Evolutionary conservation across 2,329 filamentous ascomycete genomes (phyloP), one percentile per base, ranked within the genome.

Genomic region (Botryotinia calthae): DNA sequence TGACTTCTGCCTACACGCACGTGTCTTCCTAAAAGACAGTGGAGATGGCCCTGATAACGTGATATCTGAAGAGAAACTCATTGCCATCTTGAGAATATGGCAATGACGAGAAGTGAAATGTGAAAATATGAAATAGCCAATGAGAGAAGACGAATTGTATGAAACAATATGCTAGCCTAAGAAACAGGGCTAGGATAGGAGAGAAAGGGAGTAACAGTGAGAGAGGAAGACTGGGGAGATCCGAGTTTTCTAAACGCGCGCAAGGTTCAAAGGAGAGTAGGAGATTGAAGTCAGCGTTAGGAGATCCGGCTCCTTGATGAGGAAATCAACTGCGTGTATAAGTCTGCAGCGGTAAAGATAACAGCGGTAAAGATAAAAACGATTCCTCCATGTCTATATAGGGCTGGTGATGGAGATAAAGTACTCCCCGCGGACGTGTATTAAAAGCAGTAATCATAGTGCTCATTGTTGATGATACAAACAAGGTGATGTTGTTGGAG

Each of bases 1-100:
- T 40, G 67, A 64, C 28, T 73, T 73, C 51, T 79, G 78, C 58
- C 77, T 79, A 66, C 79, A 79, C 4, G 77, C 78, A 64, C 79
- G 76, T 31, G 79, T 70, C 66, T 72, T 72, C 37, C 42, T 69
- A 44, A 54, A 70, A 34, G 65, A 34, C 34, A 46, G 40, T 28
- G 70, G 18, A 48, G 70, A 31, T 68, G 51, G 22, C 28, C 62
- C 70, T 59, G 42, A 40, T 31, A 72, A 48, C 34, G 70, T 61
- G 22, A 51, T 25, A 4, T 67, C 37, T 6, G 70, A 72, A 67
- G 70, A 48, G 37, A 72, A 72, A 59, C 20, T 42, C 44, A 54
- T 58, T 44, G 63, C 48, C 70, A 68, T 72, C 70, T 68, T 71
- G 59, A 68, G 65, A 68, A 68, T 68, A 68, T 68, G 65, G 48